Conservation (phyloP, 176 grass and related monocot genomes). For the Coix lacrymajobi region DNA sequence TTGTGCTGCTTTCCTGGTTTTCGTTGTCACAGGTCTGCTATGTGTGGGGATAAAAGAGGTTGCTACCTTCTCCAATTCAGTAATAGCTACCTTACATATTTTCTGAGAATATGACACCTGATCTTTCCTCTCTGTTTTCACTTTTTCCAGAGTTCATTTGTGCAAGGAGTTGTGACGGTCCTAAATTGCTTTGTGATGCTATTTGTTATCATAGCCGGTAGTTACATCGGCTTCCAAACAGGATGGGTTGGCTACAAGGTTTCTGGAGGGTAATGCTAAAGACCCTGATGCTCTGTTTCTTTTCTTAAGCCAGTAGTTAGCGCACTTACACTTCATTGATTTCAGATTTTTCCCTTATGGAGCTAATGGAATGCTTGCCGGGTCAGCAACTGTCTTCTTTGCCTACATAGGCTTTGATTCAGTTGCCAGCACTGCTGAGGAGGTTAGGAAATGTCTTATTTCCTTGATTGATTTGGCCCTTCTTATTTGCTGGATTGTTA, state of each 20-base stretch:
- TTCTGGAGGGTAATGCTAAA: constrained; percentile 52
- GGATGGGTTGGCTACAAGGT: constrained; percentile 86
- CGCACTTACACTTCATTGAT: background rate
- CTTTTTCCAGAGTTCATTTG: constrained; percentile 49
- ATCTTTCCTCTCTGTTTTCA: background rate
- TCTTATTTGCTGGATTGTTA: background rate
- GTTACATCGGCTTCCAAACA: constrained; percentile 75
- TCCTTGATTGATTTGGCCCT: background rate
- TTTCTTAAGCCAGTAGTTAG: background rate
- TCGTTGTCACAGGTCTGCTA: constrained; percentile 64
- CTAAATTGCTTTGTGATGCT: constrained; percentile 70
- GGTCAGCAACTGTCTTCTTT: constrained; percentile 80
- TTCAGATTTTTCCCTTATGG: constrained; percentile 72
- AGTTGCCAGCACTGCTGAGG: constrained; percentile 80
- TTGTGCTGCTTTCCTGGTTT: constrained; percentile 69
- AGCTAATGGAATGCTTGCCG: constrained; percentile 70
- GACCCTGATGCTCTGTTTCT: background rate
- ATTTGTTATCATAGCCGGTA: constrained; percentile 80
- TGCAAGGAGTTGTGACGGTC: constrained; percentile 68
- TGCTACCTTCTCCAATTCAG: background rate
- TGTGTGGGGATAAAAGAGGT: constrained; percentile 87
- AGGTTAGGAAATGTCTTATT: constrained; percentile 35
- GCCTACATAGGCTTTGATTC: constrained; percentile 84
- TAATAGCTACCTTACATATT: background rate
- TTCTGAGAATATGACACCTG: background rate